These are phyloP conservation scores for Lepidopterella palustris DNA, from an alignment of 495 filamentous ascomycete genomes.

Conservation along the genomic window DNA sequence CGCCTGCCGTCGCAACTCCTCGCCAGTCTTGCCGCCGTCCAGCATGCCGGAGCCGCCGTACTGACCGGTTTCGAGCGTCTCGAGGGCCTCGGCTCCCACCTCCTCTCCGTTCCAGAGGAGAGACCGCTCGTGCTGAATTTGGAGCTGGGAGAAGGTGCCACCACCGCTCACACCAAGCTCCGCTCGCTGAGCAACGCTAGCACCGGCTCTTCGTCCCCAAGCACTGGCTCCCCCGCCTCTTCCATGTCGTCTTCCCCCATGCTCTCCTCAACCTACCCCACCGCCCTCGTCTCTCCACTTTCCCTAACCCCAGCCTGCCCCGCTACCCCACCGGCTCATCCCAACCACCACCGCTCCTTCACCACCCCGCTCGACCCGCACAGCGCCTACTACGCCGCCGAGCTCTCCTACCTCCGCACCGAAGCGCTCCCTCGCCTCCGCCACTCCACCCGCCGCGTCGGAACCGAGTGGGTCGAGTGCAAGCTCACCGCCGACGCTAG, in stretches of 20 bases:
- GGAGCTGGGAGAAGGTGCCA: conserved; percentile 4
- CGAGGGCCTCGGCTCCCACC: conserved; percentile 8
- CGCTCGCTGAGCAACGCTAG: conserved; percentile 14
- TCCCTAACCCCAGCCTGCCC: conserved; percentile 2
- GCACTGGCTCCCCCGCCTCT: conserved; percentile 4
- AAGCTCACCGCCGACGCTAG: conserved; percentile 4
- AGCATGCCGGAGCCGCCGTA: conserved; percentile 32
- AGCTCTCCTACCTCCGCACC: conserved; percentile 25
- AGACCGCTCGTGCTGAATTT: not conserved
- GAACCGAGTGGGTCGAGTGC: conserved; percentile 15
- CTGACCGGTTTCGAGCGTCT: conserved; percentile 27
- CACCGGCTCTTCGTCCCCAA: conserved; percentile 3
- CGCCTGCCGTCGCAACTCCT: conserved; percentile 20
- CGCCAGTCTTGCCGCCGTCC: conserved; percentile 15
- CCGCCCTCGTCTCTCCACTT: conserved; percentile 14
- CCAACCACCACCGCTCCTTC: conserved; percentile 16
- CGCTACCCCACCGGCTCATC: not conserved
- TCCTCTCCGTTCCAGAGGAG: not conserved
- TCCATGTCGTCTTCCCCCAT: conserved; percentile 1
- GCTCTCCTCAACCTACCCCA: conserved; percentile 1
- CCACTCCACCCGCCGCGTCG: conserved; percentile 16
- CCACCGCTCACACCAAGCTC: not conserved
- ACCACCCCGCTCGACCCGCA: conserved; percentile 20
- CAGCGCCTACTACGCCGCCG: conserved; percentile 19
- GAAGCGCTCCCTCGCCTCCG: conserved; percentile 24